These are phyloP conservation scores for Vigna reflexopilosa DNA, from an alignment of 306 rosid species.

Conservation along the genomic window DNA sequence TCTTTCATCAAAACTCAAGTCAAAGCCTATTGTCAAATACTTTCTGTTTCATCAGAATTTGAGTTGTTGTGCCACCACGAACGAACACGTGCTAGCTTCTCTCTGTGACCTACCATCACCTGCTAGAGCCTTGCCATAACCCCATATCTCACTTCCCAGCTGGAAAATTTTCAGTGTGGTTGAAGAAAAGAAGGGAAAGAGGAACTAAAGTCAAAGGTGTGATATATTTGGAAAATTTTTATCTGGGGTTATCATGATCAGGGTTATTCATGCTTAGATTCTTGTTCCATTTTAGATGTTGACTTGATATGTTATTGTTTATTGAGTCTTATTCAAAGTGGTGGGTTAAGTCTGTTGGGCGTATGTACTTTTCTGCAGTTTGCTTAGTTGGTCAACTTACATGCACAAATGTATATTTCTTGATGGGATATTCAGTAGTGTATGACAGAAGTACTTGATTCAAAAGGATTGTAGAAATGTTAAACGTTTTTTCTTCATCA, in stretches of 20 bases:
- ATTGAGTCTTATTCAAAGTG: not conserved
- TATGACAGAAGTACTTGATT: conserved; percentile 5
- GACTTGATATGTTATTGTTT: not conserved
- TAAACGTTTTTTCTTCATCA: not conserved
- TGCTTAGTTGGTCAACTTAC: conserved; percentile 28
- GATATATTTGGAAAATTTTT: not conserved
- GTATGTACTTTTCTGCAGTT: conserved; percentile 1
- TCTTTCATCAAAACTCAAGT: conserved; percentile 43
- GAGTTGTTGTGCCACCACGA: conserved; percentile 13
- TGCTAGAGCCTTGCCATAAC: not conserved
- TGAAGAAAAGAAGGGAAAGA: conserved; percentile 7
- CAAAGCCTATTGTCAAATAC: conserved; percentile 26
- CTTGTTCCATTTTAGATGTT: conserved; percentile 12
- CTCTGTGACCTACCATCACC: not conserved
- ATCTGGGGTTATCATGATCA: conserved; percentile 27
- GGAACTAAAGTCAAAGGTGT: conserved; percentile 25
- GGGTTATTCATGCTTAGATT: conserved; percentile 18
- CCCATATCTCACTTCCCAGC: conserved; percentile 21
- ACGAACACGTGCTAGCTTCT: not conserved
- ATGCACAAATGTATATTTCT: conserved; percentile 2
- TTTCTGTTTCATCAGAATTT: conserved; percentile 30
- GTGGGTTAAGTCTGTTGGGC: conserved; percentile 1
- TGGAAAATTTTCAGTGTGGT: conserved; percentile 27
- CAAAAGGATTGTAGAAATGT: conserved; percentile 3
- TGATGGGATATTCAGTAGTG: conserved; percentile 5